Percentiles rank a stretch among this genome's conserved stretches.
These are phyloP conservation scores for Tetraselmis striata DNA, from an alignment of 139 green algal species.

Conservation along the genomic window DNA sequence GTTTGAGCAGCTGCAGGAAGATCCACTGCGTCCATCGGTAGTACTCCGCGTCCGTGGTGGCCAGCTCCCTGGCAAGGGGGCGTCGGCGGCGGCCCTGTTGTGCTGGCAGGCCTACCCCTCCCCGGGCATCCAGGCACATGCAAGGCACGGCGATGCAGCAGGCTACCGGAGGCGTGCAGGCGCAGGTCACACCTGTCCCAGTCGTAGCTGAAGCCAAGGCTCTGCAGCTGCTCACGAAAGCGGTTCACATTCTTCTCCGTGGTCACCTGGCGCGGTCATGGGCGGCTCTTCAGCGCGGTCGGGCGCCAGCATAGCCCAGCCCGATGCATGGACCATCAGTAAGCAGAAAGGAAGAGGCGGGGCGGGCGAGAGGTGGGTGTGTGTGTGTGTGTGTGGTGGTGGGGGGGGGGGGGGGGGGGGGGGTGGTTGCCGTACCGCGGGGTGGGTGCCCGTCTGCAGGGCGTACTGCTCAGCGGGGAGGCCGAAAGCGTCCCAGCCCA, in stretches of 20 bases:
- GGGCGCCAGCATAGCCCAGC: no score
- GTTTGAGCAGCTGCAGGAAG: slow-evolving; percentile 92
- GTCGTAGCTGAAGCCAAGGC: slow-evolving; percentile 93
- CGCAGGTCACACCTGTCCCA: slow-evolving; percentile 43
- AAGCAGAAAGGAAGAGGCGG: no score
- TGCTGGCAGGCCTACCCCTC: not conserved
- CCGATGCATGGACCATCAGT: not conserved
- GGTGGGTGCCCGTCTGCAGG: slow-evolving; percentile 93
- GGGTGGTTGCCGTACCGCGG: slow-evolving; percentile 16
- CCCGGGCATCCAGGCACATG: not conserved
- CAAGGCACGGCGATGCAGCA: no score
- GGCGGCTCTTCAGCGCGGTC: no score
- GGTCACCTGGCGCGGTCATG: no score
- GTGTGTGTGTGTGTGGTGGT: not conserved
- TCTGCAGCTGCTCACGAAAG: slow-evolving; percentile 89
- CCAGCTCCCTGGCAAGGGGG: slow-evolving; percentile 87
- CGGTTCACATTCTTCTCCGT: slow-evolving; percentile 84
- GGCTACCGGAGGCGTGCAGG: no score
- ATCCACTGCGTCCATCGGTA: slow-evolving; percentile 99
- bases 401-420: no score
- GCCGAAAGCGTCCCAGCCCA: slow-evolving; percentile 98
- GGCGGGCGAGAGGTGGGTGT: not conserved
- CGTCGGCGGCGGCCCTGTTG: no score
- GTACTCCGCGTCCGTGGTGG: slow-evolving; percentile 86
- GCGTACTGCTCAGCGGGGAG: slow-evolving; percentile 98